A percentile compares a stretch with the other conserved stretches of the same genome.
These are phyloP conservation scores for Pseudogymnoascus sp. DNA, from an alignment of 2,329 filamentous ascomycete genomes.

Conservation along the genomic window DNA sequence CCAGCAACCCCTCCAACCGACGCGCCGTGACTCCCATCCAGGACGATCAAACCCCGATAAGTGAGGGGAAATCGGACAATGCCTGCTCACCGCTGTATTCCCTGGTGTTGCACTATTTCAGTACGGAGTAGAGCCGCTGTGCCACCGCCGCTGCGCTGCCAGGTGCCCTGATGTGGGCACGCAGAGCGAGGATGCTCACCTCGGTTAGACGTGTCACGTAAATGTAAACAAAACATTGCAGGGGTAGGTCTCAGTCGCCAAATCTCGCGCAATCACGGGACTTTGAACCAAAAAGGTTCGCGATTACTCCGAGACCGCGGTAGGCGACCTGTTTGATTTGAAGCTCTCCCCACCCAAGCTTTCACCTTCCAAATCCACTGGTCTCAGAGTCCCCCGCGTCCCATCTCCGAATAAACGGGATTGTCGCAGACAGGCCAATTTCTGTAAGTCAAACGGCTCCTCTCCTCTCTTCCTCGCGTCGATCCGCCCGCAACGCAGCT, in stretches of 20 bases:
- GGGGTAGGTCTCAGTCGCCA: slow-evolving; percentile 1
- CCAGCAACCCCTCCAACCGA: neutral
- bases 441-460: neutral
- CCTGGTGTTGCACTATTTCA: neutral
- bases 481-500: neutral
- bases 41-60: slow-evolving; percentile 1
- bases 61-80: neutral
- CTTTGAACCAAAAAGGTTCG: neutral
- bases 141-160: neutral
- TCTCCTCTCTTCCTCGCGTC: neutral
- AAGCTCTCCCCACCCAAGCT: neutral
- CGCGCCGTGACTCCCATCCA: slow-evolving; percentile 3
- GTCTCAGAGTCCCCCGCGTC: neutral
- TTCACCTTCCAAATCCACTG: neutral
- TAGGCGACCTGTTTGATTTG: slow-evolving; percentile 1
- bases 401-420: slow-evolving; percentile 1
- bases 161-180: neutral
- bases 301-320: neutral
- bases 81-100: slow-evolving; percentile 4
- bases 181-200: neutral
- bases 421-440: neutral
- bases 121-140: neutral
- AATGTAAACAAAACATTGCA: slow-evolving; percentile 6
- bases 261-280: slow-evolving; percentile 7
- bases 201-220: slow-evolving; percentile 6